These are phyloP conservation scores for Ogataea chonburiensis DNA, from an alignment of 805 yeast species.

Conservation along the genomic window DNA sequence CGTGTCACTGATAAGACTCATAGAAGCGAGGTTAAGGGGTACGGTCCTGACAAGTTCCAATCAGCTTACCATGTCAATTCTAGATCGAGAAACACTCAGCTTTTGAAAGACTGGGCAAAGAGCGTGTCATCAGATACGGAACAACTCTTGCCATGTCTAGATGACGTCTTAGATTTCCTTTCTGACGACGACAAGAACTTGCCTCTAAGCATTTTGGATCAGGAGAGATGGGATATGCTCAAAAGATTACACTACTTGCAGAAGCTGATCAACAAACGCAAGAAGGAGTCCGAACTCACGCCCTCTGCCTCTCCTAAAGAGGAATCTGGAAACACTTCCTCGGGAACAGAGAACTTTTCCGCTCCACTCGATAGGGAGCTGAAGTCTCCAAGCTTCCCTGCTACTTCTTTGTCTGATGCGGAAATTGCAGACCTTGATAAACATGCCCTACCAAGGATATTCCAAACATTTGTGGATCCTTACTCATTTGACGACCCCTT, in stretches of 20 bases:
- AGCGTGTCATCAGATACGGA: slow-evolving; percentile 35
- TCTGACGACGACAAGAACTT: slow-evolving; percentile 40
- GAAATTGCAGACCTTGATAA: slow-evolving; percentile 41
- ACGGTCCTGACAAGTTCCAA: slow-evolving; percentile 66
- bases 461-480: slow-evolving; percentile 68
- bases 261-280: slow-evolving; percentile 52
- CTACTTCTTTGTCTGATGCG: slow-evolving; percentile 41
- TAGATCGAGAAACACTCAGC: slow-evolving; percentile 51
- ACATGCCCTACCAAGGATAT: slow-evolving; percentile 36
- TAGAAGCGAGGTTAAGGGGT: slow-evolving; percentile 70
- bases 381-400: slow-evolving; percentile 21
- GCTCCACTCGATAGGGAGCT: slow-evolving; percentile 34
- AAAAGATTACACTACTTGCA: slow-evolving; percentile 71
- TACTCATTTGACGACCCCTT: slow-evolving; percentile 87
- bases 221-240: slow-evolving; percentile 67
- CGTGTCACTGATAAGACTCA: slow-evolving; percentile 71
- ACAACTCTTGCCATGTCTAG: slow-evolving; percentile 45
- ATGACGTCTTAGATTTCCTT: slow-evolving; percentile 57
- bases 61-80: slow-evolving; percentile 45
- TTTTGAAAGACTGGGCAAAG: slow-evolving; percentile 56
- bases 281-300: slow-evolving; percentile 6
- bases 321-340: slow-evolving; percentile 7
- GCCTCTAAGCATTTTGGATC: slow-evolving; percentile 39
- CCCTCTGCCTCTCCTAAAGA: slow-evolving; percentile 2
- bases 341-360: slow-evolving; percentile 13